Conservation (phyloP, 169 alveolate genomes). For the Plasmodium cynomolgi region DNA sequence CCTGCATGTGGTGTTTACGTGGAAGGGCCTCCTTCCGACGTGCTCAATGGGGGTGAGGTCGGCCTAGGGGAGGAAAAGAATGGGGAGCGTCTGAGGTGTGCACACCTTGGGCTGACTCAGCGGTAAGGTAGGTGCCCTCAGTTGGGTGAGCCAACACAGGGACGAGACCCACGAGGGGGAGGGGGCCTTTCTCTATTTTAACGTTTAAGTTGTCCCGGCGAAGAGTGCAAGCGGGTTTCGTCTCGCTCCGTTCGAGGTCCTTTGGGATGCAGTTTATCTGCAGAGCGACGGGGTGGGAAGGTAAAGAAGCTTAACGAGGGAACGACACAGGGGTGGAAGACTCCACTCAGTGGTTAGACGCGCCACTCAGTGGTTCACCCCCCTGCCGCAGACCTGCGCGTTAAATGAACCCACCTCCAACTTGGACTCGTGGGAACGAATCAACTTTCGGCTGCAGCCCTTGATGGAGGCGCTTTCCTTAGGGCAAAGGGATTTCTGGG, state of each 20-base stretch:
- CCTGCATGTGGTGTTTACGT: slow-evolving; percentile 21
- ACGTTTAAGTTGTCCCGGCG: slow-evolving; percentile 45
- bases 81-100: neutral
- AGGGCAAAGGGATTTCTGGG: slow-evolving; percentile 62
- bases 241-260: slow-evolving; percentile 2
- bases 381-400: neutral
- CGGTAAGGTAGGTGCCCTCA: neutral
- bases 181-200: neutral
- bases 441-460: slow-evolving; percentile 18
- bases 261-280: slow-evolving; percentile 60
- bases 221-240: neutral
- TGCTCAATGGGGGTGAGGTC: slow-evolving; percentile 41
- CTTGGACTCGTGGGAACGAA: slow-evolving; percentile 18
- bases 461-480: slow-evolving; percentile 26
- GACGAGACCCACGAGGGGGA: no score
- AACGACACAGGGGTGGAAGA: neutral
- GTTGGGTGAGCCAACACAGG: no score
- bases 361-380: neutral
- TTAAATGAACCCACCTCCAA: slow-evolving; percentile 1
- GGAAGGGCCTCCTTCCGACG: slow-evolving; percentile 2
- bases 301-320: neutral
- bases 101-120: neutral
- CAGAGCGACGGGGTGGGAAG: neutral
- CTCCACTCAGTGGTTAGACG: neutral
- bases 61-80: neutral